phyloP scores from a whole-genome alignment of 2,329 filamentous ascomycete species.

The Fusarium drepaniforme region DNA sequence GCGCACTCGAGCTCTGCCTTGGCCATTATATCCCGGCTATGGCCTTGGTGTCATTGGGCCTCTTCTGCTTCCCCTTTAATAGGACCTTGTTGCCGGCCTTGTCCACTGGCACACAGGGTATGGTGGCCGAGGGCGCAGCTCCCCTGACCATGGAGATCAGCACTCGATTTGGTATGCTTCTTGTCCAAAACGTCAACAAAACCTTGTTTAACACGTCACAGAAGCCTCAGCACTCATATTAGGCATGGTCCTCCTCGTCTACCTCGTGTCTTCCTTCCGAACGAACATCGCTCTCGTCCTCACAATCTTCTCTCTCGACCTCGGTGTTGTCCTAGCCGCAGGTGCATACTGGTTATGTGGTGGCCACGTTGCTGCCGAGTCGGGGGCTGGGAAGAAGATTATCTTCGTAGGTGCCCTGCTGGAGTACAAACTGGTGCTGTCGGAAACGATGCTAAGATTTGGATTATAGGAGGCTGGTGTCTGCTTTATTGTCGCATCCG shows the following conservation, averaged over 20 bases:
- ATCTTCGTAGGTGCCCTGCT: too few species aligned
- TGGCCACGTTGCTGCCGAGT: background rate
- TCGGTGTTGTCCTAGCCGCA: background rate
- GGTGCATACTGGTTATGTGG: slow-evolving; percentile 2
- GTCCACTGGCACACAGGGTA: background rate
- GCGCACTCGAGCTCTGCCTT: slow-evolving; percentile 6
- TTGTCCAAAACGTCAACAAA: background rate
- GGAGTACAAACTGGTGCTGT: too few species aligned
- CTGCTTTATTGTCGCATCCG: background rate
- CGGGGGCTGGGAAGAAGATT: background rate
- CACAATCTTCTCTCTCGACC: background rate
- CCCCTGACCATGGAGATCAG: background rate
- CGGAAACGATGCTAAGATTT: background rate
- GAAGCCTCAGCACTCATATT: background rate
- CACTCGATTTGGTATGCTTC: background rate
- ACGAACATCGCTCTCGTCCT: background rate
- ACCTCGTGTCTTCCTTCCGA: slow-evolving; percentile 2
- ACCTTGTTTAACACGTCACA: background rate
- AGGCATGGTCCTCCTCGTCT: background rate
- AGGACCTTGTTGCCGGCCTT: background rate
- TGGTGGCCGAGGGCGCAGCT: background rate
- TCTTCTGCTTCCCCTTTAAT: slow-evolving; percentile 7
- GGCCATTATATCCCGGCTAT: background rate
- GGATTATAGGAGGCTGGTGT: background rate
- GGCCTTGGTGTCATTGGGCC: background rate